Evolutionary conservation across 495 filamentous ascomycete genomes (phyloP), one percentile per base, ranked within the genome.

Genomic region (Aspergillus panamensis): DNA sequence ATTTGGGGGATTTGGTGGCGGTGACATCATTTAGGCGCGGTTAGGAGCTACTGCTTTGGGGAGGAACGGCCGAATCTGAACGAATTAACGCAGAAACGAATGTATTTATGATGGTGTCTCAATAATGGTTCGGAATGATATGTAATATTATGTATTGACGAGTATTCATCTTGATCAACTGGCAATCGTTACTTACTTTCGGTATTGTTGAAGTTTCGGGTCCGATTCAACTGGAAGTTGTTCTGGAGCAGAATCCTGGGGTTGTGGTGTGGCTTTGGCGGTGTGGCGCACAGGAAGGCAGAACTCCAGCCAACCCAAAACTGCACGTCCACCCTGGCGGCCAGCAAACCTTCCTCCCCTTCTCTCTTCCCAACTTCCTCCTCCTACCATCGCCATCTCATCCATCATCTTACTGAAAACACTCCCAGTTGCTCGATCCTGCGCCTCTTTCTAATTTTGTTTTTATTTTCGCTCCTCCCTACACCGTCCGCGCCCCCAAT

Each of bases 11-110:
- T 89, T 85, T 71, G 76, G 25, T 25, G 25, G 77, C 61, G 80
- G 80, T 55, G 87, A 88, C 68, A 89, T 91, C 59, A 87, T 91
- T 51, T 91, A 70, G 80, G 56, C 45, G 60, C 55, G 51, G 55
- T 19, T 58, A 51, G 29, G 51, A 10, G 14, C 16, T 12, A 40
- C 32, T 12, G 45, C 19, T 16, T 20, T 35, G 19, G 42, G 6
- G 6, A 29, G 16, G 17, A 4, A 13, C 50, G 32, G 21, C 49
- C 4, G 33, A 42, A 42, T 47, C n/a, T 52, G 43, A 30, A 60
- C 51, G 51, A 51, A 20, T 43, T 51, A 21, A 48, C 17, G 45
- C 33, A 12, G 30, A 44, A 44, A 54, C 44, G 51, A 30, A 49
- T 16, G 47, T 49, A 16, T 49, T 14, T 35, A 58, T 33, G 49